Conservation (phyloP, 306 rosid genomes). For the Malus sylvestris region DNA sequence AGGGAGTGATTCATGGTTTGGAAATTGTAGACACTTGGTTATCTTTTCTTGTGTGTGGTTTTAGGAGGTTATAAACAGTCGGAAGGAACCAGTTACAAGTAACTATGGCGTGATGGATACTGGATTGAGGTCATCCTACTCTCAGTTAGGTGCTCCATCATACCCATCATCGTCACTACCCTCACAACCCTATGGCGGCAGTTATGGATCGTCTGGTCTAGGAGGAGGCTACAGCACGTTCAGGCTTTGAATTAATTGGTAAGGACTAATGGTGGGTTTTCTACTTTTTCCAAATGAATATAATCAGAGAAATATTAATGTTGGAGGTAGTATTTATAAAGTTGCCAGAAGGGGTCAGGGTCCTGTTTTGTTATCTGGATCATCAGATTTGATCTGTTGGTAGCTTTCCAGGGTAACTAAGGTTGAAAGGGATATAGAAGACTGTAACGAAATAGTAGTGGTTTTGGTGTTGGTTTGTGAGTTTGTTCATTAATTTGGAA, state of each 20-base stretch:
- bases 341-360: slow-evolving; percentile 16
- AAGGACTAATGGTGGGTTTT: slow-evolving; percentile 19
- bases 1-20: not conserved
- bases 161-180: slow-evolving; percentile 58
- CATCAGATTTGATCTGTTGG: slow-evolving; percentile 19
- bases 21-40: not conserved
- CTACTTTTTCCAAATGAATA: slow-evolving; percentile 22
- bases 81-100: slow-evolving; percentile 53
- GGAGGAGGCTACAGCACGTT: slow-evolving; percentile 87
- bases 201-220: slow-evolving; percentile 65
- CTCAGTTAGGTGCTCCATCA: slow-evolving; percentile 56
- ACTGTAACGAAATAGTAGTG: slow-evolving; percentile 35
- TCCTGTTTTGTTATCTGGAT: slow-evolving; percentile 2
- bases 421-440: slow-evolving; percentile 22
- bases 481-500: not conserved
- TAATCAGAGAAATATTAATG: slow-evolving; percentile 21
- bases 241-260: slow-evolving; percentile 49
- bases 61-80: slow-evolving; percentile 70
- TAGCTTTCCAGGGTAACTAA: slow-evolving; percentile 23
- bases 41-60: slow-evolving; percentile 17
- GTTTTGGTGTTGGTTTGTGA: slow-evolving; percentile 19
- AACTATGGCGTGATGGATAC: slow-evolving; percentile 60
- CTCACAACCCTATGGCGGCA: slow-evolving; percentile 47
- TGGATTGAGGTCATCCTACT: slow-evolving; percentile 62
- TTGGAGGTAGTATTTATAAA: slow-evolving; percentile 25